Evolutionary conservation across 805 yeast species (phyloP), one percentile per base, ranked within the genome.

Genomic region (Yarrowia divulgata): DNA sequence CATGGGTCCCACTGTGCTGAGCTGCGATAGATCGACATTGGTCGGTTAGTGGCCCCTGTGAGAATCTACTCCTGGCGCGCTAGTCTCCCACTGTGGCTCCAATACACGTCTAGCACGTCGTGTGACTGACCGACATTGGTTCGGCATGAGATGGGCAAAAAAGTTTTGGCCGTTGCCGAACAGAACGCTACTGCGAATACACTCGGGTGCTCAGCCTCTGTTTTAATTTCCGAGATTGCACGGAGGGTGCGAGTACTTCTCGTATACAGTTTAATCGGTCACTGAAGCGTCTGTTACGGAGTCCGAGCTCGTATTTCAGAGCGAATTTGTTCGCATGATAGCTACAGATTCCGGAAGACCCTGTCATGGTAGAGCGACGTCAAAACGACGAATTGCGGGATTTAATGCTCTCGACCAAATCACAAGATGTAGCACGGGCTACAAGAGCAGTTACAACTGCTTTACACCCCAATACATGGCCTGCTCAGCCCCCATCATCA

Each of bases 401-500:
- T 34, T 34, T 34, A 8, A 34, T 6, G 35, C 37, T 34, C 8
- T 34, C 8, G 10, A 34, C 37, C 29, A 23, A 23, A 23, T 23
- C 29, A 23, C 29, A 23, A 4, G 37, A 1, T 7, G 37, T 34
- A 3, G 1, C 8, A 23, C 29, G 29, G 2, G 29, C 29, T 4
- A 23, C 29, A 23, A 34, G 37, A 34, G 37, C 6, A 6, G 37
- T 34, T 6, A 34, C 8, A 34, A 1, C 37, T 34, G 8, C 8
- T 3, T 1, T 34, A 34, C 13, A 7, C 29, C 29, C 29, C 29
- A 2, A 23, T 23, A 23, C 18, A 39, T 5, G 8, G 18, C 35
- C 5, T 49, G 58, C 60, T 54, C 60, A 54, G 60, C 60, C 58
- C 43, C 60, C 34, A 54, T n/a, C 3, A 18, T 13, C 54, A 18